Conservation (phyloP, 192 early-diverging fungal species). For the Backusella westeae region DNA sequence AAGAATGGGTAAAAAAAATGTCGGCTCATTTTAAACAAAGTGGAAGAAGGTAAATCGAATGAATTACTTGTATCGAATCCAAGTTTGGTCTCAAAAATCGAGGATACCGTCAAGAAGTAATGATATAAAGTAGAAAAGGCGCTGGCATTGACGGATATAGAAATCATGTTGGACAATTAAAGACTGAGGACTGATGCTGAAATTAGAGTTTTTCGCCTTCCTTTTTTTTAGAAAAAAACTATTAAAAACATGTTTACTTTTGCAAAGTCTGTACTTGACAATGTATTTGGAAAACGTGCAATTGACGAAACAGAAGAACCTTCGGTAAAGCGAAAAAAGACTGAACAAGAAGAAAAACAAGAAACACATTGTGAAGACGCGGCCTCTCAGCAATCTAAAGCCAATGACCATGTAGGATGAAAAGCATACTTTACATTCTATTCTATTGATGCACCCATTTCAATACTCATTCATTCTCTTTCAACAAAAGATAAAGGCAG, state of each 20-base stretch:
- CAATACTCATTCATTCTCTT: background rate
- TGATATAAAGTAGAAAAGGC: no score
- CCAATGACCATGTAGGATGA: background rate
- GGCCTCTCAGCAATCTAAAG: background rate
- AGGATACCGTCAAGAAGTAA: no score
- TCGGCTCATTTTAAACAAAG: no score
- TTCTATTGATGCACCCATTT: background rate
- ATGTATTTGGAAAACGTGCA: background rate
- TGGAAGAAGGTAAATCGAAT: no score
- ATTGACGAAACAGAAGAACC: background rate
- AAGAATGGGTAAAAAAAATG: no score
- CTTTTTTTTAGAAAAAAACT: background rate
- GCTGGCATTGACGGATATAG: no score
- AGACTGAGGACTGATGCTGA: background rate
- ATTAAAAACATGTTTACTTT: background rate
- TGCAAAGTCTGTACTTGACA: background rate
- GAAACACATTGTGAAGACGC: background rate
- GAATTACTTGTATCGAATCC: no score
- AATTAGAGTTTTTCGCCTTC: background rate
- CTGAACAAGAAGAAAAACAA: background rate
- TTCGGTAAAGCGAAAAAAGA: background rate
- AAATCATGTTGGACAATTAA: background rate
- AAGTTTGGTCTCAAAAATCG: no score
- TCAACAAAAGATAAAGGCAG: background rate
- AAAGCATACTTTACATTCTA: background rate